Conservation (phyloP, 805 yeast species). For the Metschnikowia baotianmanensis region DNA sequence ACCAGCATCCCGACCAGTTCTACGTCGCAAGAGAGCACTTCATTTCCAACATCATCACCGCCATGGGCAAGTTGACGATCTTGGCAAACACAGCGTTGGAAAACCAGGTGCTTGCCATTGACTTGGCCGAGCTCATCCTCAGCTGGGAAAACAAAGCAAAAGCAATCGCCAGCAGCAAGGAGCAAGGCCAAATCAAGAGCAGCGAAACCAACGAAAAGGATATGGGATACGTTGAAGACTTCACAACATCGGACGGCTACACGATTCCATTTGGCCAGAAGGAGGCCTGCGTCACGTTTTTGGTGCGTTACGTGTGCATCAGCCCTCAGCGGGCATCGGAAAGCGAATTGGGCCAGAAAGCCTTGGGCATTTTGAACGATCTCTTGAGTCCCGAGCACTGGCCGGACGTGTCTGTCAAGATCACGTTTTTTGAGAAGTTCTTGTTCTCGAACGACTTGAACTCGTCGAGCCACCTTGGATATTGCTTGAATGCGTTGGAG, state of each 20-base stretch:
- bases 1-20: slow-evolving; percentile 80
- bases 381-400: slow-evolving; percentile 72
- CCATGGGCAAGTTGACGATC: slow-evolving; percentile 86
- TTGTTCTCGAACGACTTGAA: slow-evolving; percentile 73
- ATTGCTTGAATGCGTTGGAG: slow-evolving; percentile 86
- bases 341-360: slow-evolving; percentile 75
- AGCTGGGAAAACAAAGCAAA: slow-evolving; percentile 62
- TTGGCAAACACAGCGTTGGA: slow-evolving; percentile 75
- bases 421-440: slow-evolving; percentile 85
- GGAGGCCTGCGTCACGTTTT: slow-evolving; percentile 86
- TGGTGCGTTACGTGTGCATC: slow-evolving; percentile 84
- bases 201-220: not conserved
- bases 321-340: slow-evolving; percentile 84
- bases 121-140: slow-evolving; percentile 78
- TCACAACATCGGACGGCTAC: slow-evolving; percentile 49
- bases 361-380: slow-evolving; percentile 72
- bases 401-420: slow-evolving; percentile 86
- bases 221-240: slow-evolving; percentile 25
- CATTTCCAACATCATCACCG: slow-evolving; percentile 81
- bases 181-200: not conserved
- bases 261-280: slow-evolving; percentile 72
- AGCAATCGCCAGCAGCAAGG: not conserved
- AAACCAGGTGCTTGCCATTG: slow-evolving; percentile 83
- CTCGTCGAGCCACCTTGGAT: slow-evolving; percentile 66
- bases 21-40: slow-evolving; percentile 86